phyloP scores from a whole-genome alignment of 768 basidiomycete genomes.

The Tubosaeta sp. region DNA sequence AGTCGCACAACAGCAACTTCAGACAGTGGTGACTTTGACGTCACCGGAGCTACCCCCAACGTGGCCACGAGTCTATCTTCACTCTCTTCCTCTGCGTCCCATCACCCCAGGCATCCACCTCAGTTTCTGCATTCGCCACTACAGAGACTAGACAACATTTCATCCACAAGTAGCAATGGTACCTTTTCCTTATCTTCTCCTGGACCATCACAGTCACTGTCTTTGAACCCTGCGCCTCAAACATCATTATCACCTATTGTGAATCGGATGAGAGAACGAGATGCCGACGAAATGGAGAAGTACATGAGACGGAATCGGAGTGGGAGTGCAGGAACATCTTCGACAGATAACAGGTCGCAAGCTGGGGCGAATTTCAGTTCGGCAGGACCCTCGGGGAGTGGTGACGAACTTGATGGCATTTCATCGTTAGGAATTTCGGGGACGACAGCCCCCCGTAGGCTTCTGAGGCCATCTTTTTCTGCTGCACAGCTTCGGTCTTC shows the following conservation, averaged over 20 bases:
- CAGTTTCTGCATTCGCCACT: conserved; percentile 41
- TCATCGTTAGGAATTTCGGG: conserved; percentile 46
- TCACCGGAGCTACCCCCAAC: conserved; percentile 36
- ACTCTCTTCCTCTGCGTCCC: conserved; percentile 60
- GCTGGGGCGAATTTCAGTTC: conserved; percentile 45
- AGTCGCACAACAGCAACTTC: conserved; percentile 75
- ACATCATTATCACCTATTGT: conserved; percentile 71
- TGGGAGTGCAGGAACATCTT: conserved; percentile 70
- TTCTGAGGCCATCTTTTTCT: conserved; percentile 68
- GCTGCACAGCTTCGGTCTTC: conserved; percentile 68
- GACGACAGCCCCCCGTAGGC: conserved; percentile 53
- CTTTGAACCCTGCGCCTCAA: conserved; percentile 34
- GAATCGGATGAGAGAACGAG: conserved; percentile 74
- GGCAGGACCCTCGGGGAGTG: conserved; percentile 48
- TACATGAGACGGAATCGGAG: conserved; percentile 80
- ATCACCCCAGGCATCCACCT: conserved; percentile 38
- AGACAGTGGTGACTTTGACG: conserved; percentile 65
- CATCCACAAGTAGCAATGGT: conserved; percentile 34
- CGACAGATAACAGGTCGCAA: conserved; percentile 67
- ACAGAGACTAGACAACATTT: conserved; percentile 30
- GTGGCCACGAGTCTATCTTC: conserved; percentile 48
- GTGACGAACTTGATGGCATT: conserved; percentile 50
- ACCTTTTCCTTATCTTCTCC: conserved; percentile 38
- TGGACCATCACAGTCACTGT: conserved; percentile 32
- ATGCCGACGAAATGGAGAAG: conserved; percentile 86